phyloP scores from a whole-genome alignment of 805 yeast genomes.

The Lipomyces sp. region DNA sequence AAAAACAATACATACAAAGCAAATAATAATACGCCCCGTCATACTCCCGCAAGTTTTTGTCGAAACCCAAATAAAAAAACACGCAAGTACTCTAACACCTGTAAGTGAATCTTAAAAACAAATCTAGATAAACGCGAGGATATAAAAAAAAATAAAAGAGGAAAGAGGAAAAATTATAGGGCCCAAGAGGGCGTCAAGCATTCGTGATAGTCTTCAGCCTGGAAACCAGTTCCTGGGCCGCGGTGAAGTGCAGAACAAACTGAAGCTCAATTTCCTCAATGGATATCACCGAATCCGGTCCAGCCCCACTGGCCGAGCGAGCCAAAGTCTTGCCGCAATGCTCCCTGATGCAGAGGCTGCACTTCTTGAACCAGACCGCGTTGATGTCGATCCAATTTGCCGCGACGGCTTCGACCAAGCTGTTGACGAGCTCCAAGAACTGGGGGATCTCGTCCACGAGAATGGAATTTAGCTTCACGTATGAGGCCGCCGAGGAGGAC shows the following conservation, averaged over 20 bases:
- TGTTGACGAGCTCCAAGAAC: slow-evolving; percentile 9
- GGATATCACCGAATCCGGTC: neutral
- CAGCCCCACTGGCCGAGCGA: neutral
- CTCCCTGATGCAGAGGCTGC: slow-evolving; percentile 5
- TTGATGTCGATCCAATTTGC: slow-evolving; percentile 18
- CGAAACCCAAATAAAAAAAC: too few relatives aligned
- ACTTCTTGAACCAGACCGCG: slow-evolving; percentile 10
- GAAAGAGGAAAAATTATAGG: too few relatives aligned
- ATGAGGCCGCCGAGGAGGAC: slow-evolving; percentile 3
- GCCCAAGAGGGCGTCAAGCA: too few relatives aligned
- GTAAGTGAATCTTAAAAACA: too few relatives aligned
- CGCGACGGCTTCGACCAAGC: slow-evolving; percentile 13
- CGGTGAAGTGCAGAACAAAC: slow-evolving; percentile 7
- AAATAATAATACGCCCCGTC: too few relatives aligned
- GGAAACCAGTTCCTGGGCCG: too few relatives aligned
- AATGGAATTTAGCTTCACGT: slow-evolving; percentile 6
- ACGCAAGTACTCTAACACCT: too few relatives aligned
- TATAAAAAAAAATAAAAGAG: too few relatives aligned
- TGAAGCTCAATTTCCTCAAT: slow-evolving; percentile 17
- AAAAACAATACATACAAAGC: too few relatives aligned
- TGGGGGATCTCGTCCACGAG: slow-evolving; percentile 17
- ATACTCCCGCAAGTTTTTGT: too few relatives aligned
- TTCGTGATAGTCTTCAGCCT: too few relatives aligned
- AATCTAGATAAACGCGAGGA: too few relatives aligned
- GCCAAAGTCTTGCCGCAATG: neutral